These are phyloP conservation scores for Protostelium mycophagum DNA, from an alignment of 78 protist species.

Conservation along the genomic window DNA sequence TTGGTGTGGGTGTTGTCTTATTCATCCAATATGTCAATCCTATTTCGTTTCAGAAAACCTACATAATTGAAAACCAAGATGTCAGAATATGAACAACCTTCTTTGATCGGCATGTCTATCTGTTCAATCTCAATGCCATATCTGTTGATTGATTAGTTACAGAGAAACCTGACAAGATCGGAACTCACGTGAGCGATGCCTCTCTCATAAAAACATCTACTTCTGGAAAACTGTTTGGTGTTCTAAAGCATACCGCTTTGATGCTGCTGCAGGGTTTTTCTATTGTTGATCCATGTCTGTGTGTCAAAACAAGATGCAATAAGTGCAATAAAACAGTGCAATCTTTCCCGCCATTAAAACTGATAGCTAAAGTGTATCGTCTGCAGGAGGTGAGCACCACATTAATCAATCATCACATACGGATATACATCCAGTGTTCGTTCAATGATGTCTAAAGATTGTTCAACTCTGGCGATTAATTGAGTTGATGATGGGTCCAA, in stretches of 20 bases:
- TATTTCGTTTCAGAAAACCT: no score
- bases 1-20: not conserved
- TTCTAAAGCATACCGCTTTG: not conserved
- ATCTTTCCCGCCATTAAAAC: not conserved
- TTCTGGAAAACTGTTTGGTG: not conserved
- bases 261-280: not conserved
- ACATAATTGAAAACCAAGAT: no score
- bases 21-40: not conserved
- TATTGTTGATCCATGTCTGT: not conserved
- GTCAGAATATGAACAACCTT: not conserved
- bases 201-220: not conserved
- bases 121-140: not conserved
- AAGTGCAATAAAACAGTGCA: not conserved
- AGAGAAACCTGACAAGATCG: not conserved
- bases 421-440: not conserved
- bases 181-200: not conserved
- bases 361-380: not conserved
- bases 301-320: not conserved
- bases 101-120: not conserved
- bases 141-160: not conserved
- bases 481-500: no score
- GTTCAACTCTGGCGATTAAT: not conserved
- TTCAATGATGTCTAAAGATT: not conserved
- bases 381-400: not conserved
- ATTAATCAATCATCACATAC: not conserved